phyloP scores from a whole-genome alignment of 169 alveolate species.

The Perkinsus chesapeaki region DNA sequence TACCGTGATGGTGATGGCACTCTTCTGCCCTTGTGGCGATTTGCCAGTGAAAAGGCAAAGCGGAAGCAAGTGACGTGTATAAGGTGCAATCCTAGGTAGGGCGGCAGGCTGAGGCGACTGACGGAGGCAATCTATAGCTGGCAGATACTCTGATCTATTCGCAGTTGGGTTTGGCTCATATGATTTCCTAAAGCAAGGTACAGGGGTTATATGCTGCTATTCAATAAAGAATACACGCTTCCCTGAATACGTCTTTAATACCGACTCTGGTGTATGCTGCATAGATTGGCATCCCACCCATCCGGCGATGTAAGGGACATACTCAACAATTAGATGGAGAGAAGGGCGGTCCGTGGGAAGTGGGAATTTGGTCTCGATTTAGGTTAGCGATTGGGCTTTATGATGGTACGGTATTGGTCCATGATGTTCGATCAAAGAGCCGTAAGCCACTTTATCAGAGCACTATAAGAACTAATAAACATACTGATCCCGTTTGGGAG shows the following conservation, averaged over 20 bases:
- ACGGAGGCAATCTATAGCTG: not conserved
- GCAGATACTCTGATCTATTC: conserved; percentile 72
- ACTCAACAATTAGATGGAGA: no score
- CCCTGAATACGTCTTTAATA: conserved; percentile 81
- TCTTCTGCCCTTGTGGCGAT: conserved; percentile 71
- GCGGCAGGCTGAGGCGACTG: not conserved
- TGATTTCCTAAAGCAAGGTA: conserved; percentile 69
- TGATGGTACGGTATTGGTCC: conserved; percentile 89
- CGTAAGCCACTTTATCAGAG: conserved; percentile 72
- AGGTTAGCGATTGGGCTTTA: conserved; percentile 82
- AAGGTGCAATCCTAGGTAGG: conserved; percentile 78
- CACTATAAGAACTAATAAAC: conserved; percentile 79
- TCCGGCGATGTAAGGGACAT: conserved; percentile 74
- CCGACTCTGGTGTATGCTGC: conserved; percentile 82
- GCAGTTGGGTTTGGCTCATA: conserved; percentile 88
- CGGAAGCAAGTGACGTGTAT: conserved; percentile 70
- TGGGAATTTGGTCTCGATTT: no score
- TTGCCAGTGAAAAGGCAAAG: conserved; percentile 66
- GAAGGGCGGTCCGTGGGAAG: no score
- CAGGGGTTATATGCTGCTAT: conserved; percentile 81
- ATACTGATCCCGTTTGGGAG: conserved; percentile 86
- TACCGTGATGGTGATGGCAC: conserved; percentile 56
- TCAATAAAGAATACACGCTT: conserved; percentile 79
- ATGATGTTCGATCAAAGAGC: conserved; percentile 74
- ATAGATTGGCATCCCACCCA: conserved; percentile 82